A percentile compares a stretch with the other conserved stretches of the same genome.
Evolutionary conservation across 2,329 filamentous ascomycete species (phyloP).

Genomic region (Aspergillus pseudotamarii): DNA sequence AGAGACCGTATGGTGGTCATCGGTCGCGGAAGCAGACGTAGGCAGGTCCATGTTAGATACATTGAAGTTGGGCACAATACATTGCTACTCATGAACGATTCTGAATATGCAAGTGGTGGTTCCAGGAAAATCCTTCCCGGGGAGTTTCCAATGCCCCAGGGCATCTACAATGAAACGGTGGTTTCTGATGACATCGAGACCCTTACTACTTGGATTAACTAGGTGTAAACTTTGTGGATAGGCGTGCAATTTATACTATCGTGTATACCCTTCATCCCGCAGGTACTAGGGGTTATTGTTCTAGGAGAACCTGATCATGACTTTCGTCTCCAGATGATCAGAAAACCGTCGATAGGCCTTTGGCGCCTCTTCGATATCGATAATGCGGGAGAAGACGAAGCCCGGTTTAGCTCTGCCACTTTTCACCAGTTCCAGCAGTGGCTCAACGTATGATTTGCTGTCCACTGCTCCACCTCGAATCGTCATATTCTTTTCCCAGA

Average conservation of each 20-base stretch:
- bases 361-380: slow-evolving; percentile 33
- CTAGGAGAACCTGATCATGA: slow-evolving; percentile 13
- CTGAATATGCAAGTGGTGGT: too few relatives aligned
- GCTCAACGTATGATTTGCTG: neutral
- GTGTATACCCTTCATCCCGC: neutral
- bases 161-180: too few relatives aligned
- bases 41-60: too few relatives aligned
- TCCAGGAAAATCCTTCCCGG: too few relatives aligned
- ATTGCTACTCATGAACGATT: too few relatives aligned
- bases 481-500: neutral
- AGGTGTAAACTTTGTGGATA: neutral
- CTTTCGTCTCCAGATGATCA: slow-evolving; percentile 25
- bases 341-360: slow-evolving; percentile 30
- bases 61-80: too few relatives aligned
- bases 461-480: neutral
- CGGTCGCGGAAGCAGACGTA: too few relatives aligned
- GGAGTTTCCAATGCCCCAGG: too few relatives aligned
- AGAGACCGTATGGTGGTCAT: too few relatives aligned
- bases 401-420: slow-evolving; percentile 28
- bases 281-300: neutral
- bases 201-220: too few relatives aligned
- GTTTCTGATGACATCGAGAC: too few relatives aligned
- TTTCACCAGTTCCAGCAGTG: slow-evolving; percentile 21
- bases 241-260: neutral
- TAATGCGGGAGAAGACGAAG: slow-evolving; percentile 30